A percentile compares a stretch with the other conserved stretches of the same genome.
Conservation (phyloP, 495 filamentous ascomycete species). For the Diplogelasinospora grovesii region DNA sequence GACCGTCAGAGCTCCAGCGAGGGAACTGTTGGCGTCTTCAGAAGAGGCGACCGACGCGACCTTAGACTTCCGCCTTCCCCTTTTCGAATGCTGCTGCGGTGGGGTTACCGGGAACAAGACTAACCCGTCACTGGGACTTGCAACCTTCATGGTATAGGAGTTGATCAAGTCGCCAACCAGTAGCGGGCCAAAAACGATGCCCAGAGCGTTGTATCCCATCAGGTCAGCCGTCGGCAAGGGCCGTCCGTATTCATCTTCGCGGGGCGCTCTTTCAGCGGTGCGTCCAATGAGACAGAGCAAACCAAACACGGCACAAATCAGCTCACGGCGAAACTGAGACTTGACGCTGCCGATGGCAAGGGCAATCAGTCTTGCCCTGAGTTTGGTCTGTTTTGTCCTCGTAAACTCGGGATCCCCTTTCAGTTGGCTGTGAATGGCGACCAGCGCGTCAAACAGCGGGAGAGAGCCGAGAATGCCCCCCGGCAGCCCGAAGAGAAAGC, state of each 20-base stretch:
- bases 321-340: conserved; percentile 52
- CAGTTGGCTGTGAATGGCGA: conserved; percentile 53
- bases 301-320: conserved; percentile 62
- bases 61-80: conserved; percentile 4
- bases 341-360: conserved; percentile 50
- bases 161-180: conserved; percentile 52
- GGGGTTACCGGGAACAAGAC: conserved; percentile 30
- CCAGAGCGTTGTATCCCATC: conserved; percentile 57
- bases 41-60: too few species aligned
- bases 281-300: conserved; percentile 50
- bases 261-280: conserved; percentile 40
- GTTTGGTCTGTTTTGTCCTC: conserved; percentile 43
- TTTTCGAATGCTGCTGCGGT: conserved; percentile 30
- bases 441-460: conserved; percentile 57
- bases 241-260: conserved; percentile 40
- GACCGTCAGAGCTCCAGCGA: conserved; percentile 17
- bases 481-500: conserved; percentile 61
- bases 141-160: conserved; percentile 33
- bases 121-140: conserved; percentile 28
- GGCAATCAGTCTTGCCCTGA: conserved; percentile 57
- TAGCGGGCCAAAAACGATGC: conserved; percentile 59
- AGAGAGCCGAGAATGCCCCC: conserved; percentile 68
- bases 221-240: conserved; percentile 42
- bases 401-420: conserved; percentile 42
- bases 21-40: conserved; percentile 3